Evolutionary conservation across 352 stramenopile genomes (phyloP).

Genomic region (Plasmopara halstedii): DNA sequence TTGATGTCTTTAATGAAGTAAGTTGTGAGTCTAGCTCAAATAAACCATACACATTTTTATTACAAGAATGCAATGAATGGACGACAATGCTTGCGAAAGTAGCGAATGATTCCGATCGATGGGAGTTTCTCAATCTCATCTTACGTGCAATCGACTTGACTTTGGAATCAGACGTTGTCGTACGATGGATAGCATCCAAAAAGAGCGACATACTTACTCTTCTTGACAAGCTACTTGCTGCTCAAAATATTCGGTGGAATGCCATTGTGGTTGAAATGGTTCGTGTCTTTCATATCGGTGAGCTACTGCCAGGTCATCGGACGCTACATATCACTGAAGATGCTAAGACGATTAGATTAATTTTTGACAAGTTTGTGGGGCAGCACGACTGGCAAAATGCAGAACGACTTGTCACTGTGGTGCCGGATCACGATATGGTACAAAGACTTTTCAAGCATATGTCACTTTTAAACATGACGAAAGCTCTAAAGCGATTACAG

Average conservation of each 20-base stretch:
- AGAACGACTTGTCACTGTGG: conserved; percentile 25
- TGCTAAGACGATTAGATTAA: conserved; percentile 1
- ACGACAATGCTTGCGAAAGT: conserved; percentile 21
- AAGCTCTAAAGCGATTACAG: conserved; percentile 46
- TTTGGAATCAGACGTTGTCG: neutral
- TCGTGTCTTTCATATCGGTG: conserved; percentile 26
- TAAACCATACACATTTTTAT: neutral
- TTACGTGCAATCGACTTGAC: conserved; percentile 30
- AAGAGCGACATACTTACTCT: conserved; percentile 6
- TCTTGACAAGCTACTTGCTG: conserved; percentile 22
- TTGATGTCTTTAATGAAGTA: conserved; percentile 40
- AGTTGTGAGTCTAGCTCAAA: conserved; percentile 1
- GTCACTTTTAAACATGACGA: conserved; percentile 33
- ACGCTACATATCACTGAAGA: conserved; percentile 3
- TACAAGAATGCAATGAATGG: conserved; percentile 9
- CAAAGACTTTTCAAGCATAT: conserved; percentile 24
- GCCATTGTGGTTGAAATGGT: conserved; percentile 41
- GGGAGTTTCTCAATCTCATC: conserved; percentile 41
- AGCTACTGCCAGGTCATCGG: neutral
- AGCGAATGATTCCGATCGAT: conserved; percentile 16
- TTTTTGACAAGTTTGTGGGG: conserved; percentile 25
- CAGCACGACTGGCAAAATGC: conserved; percentile 46
- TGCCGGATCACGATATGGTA: conserved; percentile 20
- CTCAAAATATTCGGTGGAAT: conserved; percentile 30
- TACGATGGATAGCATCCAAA: neutral